Conservation (phyloP, 208 protist genomes). For the Strigomonas oncopelti region DNA sequence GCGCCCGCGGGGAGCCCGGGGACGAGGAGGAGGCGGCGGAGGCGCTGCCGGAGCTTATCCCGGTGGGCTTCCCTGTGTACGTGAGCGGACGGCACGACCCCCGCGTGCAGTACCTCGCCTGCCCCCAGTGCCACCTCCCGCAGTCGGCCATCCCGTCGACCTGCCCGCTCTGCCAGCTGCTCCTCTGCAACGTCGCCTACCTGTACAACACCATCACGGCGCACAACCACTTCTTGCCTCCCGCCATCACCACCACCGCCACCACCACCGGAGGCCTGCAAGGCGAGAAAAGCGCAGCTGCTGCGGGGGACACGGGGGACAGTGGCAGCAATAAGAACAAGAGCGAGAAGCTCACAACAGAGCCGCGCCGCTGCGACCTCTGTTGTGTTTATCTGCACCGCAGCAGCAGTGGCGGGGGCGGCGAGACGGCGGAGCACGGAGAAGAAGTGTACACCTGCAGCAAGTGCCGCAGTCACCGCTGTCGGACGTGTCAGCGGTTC, state of each 20-base stretch:
- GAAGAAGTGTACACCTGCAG: constrained; percentile 33
- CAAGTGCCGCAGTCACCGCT: constrained; percentile 43
- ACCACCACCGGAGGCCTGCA: too few relatives aligned
- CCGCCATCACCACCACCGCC: neutral
- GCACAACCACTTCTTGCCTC: constrained; percentile 58
- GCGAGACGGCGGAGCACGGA: neutral
- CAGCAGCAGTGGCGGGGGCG: neutral
- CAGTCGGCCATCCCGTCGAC: constrained; percentile 70
- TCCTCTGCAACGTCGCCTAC: constrained; percentile 65
- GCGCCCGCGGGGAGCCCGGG: neutral
- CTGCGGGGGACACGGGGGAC: too few relatives aligned
- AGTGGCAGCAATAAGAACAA: neutral
- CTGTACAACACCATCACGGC: constrained; percentile 61
- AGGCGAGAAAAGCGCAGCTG: too few relatives aligned
- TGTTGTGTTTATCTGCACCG: neutral
- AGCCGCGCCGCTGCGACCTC: neutral
- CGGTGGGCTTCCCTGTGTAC: constrained; percentile 67
- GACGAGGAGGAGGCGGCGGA: constrained; percentile 8
- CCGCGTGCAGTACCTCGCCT: constrained; percentile 38
- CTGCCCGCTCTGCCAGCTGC: constrained; percentile 69
- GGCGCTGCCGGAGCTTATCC: constrained; percentile 32
- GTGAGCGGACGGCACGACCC: constrained; percentile 7
- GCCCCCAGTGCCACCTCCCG: constrained; percentile 73
- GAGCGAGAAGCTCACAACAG: neutral
- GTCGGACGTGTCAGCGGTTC: constrained; percentile 49